Evolutionary conservation across 495 filamentous ascomycete genomes (phyloP).

Genomic region (Neurospora pannonica): DNA sequence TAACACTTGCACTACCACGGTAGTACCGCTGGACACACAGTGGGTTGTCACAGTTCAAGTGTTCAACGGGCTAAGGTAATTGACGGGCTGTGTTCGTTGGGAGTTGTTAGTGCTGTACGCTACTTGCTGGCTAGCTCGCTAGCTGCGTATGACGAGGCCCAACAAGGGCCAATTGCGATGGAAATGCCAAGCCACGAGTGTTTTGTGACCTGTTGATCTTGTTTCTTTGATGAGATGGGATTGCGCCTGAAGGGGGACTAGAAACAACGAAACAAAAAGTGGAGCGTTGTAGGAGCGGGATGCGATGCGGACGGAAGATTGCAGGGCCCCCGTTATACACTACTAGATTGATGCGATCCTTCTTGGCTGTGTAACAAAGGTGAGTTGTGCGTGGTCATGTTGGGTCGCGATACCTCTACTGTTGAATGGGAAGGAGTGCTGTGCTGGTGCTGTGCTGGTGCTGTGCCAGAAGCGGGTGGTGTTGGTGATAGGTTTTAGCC

Average conservation of each 20-base stretch:
- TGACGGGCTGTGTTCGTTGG: neutral
- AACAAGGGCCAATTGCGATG: neutral
- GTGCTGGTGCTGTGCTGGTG: neutral
- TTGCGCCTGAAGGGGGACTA: neutral
- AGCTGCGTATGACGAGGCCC: neutral
- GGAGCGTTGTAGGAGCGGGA: neutral
- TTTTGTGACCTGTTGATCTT: neutral
- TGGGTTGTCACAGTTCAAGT: neutral
- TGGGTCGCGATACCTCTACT: neutral
- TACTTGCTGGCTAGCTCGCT: neutral
- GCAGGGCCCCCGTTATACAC: neutral
- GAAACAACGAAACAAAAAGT: neutral
- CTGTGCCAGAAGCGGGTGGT: neutral
- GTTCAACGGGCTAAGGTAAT: neutral
- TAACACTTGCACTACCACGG: neutral
- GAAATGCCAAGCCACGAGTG: neutral
- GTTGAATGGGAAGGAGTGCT: neutral
- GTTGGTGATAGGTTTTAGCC: neutral
- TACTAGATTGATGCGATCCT: neutral
- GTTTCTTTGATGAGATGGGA: neutral
- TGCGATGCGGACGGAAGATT: neutral
- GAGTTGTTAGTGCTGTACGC: neutral
- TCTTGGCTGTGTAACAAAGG: neutral
- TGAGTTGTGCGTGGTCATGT: neutral
- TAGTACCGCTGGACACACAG: neutral